Base-by-base conservation (phyloP, 345 rosid genomes). In the Zanthoxylum bungeanum region DNA sequence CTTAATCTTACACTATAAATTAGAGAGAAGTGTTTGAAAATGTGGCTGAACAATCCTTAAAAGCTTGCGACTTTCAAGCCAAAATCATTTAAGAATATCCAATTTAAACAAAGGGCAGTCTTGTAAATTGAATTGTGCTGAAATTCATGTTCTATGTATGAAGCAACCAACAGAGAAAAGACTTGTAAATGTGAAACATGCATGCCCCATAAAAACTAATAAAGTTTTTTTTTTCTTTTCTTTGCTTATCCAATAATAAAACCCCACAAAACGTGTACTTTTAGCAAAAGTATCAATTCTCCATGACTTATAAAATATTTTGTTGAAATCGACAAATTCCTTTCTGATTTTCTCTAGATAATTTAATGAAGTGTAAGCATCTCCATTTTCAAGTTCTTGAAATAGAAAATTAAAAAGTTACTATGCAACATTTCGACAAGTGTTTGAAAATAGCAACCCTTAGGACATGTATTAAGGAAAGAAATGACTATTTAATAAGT, bases 201-300 rank as follows among this genome's bases (percentile, higher is more conserved):
- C 44, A 66, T 25, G 36, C 19, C 42, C 22, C 19, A 8, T 47
- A 7, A 31, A 31, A 40, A 7, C 8, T 17, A 5, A 19, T 44
- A 4, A 33, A 12, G 62, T 40, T 5, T 61, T 60, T 51, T 51
- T 2, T 57, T 40, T 5, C 55, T 60, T 51, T 51, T 2, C 11
- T 8, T 39, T 9, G 60, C 57, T 75, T 61, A 22, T 71, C 52
- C 60, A 30, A 71, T 14, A 16, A 24, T 25, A 40, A 16, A 65
- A 68, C 4, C 69, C 77, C 80, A 80, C 64, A 69, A 77, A 74
- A 71, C 78, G 79, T 69, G 78, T 81, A 10, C 64, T 69, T 50
- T 52, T 14, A 21, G 49, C 52, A 33, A 71, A 68, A 42, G 77
- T 51, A 55, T 55, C 9, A 28, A 24, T 19, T 28, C 9, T 11